phyloP scores from a whole-genome alignment of 768 basidiomycete genomes.

The Psilocybe azurescens region DNA sequence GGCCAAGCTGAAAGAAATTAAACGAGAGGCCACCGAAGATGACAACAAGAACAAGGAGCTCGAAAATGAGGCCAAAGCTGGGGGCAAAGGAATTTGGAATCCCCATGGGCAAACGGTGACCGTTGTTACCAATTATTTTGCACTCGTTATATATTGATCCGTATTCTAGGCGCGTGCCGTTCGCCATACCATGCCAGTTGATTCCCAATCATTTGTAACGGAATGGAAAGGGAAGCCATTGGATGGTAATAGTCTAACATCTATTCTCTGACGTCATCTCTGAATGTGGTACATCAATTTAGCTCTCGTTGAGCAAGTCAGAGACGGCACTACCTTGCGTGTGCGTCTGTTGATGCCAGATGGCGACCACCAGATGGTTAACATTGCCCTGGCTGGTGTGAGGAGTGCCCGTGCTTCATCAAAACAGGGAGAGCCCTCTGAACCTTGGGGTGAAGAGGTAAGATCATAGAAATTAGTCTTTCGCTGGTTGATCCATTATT shows the following conservation, averaged over 20 bases:
- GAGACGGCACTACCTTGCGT: slow-evolving; percentile 91
- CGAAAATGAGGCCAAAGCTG: slow-evolving; percentile 76
- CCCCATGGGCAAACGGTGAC: slow-evolving; percentile 71
- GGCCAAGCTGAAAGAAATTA: slow-evolving; percentile 90
- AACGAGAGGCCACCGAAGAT: slow-evolving; percentile 82
- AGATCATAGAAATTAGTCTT: slow-evolving; percentile 24
- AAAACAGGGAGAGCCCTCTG: slow-evolving; percentile 78
- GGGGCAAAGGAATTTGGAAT: slow-evolving; percentile 88
- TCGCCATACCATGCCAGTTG: slow-evolving; percentile 86
- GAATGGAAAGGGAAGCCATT: slow-evolving; percentile 93
- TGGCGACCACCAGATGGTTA: slow-evolving; percentile 89
- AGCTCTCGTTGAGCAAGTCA: slow-evolving; percentile 94
- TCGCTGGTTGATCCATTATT: slow-evolving; percentile 21
- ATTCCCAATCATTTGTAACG: slow-evolving; percentile 86
- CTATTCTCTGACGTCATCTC: background rate
- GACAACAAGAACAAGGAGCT: slow-evolving; percentile 73
- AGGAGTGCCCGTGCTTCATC: slow-evolving; percentile 73
- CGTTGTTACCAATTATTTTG: slow-evolving; percentile 26
- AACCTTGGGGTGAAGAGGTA: slow-evolving; percentile 91
- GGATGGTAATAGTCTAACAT: slow-evolving; percentile 61
- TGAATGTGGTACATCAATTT: slow-evolving; percentile 13
- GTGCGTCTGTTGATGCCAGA: slow-evolving; percentile 88
- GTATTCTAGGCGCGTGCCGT: slow-evolving; percentile 66
- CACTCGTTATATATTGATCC: slow-evolving; percentile 5
- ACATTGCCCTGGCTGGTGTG: slow-evolving; percentile 84